These are phyloP conservation scores for Oryza meyeriana DNA, from an alignment of 176 grass and related monocot genomes.

Conservation along the genomic window DNA sequence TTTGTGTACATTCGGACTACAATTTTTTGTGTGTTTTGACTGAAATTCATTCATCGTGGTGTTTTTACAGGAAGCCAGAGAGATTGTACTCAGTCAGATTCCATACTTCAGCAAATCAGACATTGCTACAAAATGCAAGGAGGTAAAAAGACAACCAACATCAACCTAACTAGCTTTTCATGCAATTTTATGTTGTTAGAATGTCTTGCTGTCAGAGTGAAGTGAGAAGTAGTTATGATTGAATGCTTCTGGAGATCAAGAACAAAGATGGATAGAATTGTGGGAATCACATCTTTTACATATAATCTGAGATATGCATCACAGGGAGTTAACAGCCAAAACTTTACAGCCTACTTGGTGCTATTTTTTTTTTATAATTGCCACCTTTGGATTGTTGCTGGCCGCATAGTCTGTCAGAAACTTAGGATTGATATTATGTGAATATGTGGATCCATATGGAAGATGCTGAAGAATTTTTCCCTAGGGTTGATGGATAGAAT, in stretches of 20 bases:
- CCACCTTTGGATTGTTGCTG: background rate
- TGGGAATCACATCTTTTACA: background rate
- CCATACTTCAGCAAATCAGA: conserved; percentile 69
- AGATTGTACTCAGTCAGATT: conserved; percentile 79
- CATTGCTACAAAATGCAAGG: conserved; percentile 70
- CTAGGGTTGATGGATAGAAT: background rate
- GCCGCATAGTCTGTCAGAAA: background rate
- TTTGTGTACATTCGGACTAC: background rate
- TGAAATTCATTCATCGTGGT: background rate
- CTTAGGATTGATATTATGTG: background rate
- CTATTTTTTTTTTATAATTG: background rate
- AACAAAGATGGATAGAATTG: background rate
- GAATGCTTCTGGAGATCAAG: background rate
- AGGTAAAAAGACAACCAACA: conserved; percentile 53
- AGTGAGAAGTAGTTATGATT: background rate
- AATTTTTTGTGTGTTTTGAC: background rate
- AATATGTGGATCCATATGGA: background rate
- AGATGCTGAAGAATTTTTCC: background rate
- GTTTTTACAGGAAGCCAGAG: conserved; percentile 64
- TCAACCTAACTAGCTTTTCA: background rate
- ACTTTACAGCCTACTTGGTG: background rate
- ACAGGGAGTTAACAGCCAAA: background rate
- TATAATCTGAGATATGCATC: background rate
- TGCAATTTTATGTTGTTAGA: background rate
- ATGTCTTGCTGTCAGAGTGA: background rate